A percentile compares a stretch with the other conserved stretches of the same genome.
phyloP scores from a whole-genome alignment of 108 stramenopile species.

The Pseudonitzschia pungens region DNA sequence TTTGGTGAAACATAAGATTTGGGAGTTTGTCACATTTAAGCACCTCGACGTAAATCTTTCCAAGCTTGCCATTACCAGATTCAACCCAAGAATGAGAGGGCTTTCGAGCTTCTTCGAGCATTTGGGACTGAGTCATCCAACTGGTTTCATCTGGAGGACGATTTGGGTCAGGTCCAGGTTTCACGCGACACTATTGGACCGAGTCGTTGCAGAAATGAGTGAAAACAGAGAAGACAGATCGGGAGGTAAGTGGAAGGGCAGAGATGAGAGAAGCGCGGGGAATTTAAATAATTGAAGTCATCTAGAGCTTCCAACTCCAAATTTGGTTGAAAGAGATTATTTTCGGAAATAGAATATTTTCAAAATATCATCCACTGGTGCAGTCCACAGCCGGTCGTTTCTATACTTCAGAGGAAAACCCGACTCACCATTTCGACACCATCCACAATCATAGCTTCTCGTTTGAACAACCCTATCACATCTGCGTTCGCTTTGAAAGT shows the following conservation, averaged over 20 bases:
- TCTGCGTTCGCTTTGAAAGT: slow-evolving; percentile 22
- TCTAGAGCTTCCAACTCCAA: background rate
- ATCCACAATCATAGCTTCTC: slow-evolving; percentile 27
- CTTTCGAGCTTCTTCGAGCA: slow-evolving; percentile 46
- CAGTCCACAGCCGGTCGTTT: background rate
- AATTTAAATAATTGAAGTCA: background rate
- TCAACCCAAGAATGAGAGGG: slow-evolving; percentile 62
- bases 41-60: slow-evolving; percentile 62
- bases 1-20: slow-evolving; percentile 39
- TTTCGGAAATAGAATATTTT: background rate
- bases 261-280: background rate
- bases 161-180: slow-evolving; percentile 68
- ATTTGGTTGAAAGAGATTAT: too few species aligned
- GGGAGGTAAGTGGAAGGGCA: background rate
- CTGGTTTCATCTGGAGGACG: slow-evolving; percentile 46
- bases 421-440: slow-evolving; percentile 16
- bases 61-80: slow-evolving; percentile 59
- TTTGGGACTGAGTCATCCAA: slow-evolving; percentile 55
- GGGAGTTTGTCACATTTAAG: slow-evolving; percentile 61
- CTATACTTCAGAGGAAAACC: background rate
- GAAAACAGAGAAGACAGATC: too few species aligned
- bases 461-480: slow-evolving; percentile 12
- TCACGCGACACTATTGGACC: slow-evolving; percentile 41
- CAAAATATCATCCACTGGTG: background rate
- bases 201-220: too few species aligned